phyloP scores from a whole-genome alignment of 2,329 filamentous ascomycete genomes.

The Rutstroemia sp. region DNA sequence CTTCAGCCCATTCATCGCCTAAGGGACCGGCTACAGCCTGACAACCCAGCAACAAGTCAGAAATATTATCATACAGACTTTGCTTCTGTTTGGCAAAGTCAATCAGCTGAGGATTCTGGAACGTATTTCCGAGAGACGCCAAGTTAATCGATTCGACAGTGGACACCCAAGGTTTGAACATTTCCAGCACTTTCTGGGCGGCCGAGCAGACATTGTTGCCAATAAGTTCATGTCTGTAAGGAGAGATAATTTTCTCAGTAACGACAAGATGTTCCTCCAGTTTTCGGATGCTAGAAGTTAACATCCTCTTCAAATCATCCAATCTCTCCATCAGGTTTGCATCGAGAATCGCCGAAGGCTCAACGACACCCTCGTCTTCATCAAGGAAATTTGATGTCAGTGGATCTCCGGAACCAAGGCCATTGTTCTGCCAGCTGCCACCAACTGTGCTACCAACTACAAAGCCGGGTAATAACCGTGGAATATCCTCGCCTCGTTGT shows the following conservation, averaged over 20 bases:
- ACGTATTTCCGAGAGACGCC: constrained; percentile 65
- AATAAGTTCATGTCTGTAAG: constrained; percentile 69
- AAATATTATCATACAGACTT: constrained; percentile 85
- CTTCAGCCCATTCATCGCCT: constrained; percentile 90
- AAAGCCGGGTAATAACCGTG: constrained; percentile 88
- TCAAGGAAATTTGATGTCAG: constrained; percentile 80
- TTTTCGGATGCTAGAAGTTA: constrained; percentile 79
- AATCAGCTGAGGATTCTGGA: constrained; percentile 75
- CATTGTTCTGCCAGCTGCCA: constrained; percentile 80
- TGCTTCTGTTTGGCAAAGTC: constrained; percentile 92
- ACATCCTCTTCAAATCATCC: constrained; percentile 76
- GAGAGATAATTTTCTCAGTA: constrained; percentile 74
- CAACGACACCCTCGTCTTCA: constrained; percentile 64
- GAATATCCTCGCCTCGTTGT: constrained; percentile 88
- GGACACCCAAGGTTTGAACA: constrained; percentile 83
- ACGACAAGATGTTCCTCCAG: constrained; percentile 76
- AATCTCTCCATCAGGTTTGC: constrained; percentile 70
- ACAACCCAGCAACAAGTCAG: constrained; percentile 79
- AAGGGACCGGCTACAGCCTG: constrained; percentile 88
- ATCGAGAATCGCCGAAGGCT: constrained; percentile 70
- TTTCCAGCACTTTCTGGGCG: constrained; percentile 74
- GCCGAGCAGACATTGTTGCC: constrained; percentile 75
- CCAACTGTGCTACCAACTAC: constrained; percentile 77
- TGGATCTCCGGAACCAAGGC: constrained; percentile 57
- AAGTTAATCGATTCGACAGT: constrained; percentile 90